Percentiles rank a stretch among this genome's conserved stretches.
Evolutionary conservation across 106 monocot species (phyloP).

Genomic region (Ottelia alismoides): DNA sequence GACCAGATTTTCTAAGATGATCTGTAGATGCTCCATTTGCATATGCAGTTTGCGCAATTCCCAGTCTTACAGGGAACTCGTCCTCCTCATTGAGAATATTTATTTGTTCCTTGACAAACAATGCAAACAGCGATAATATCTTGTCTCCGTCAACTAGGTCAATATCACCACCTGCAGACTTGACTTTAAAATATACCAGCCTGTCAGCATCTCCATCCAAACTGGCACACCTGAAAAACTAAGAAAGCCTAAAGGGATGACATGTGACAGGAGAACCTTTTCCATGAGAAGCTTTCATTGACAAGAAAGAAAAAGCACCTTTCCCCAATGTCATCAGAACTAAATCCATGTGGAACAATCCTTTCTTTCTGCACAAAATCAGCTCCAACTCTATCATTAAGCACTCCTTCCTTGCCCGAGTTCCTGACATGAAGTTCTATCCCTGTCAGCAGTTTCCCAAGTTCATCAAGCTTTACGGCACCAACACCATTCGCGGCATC

Average conservation of each 20-base stretch:
- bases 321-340: constrained; percentile 34
- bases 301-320: constrained; percentile 30
- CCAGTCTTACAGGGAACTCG: constrained; percentile 34
- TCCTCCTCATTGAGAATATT: constrained; percentile 18
- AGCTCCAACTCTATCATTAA: constrained; percentile 79
- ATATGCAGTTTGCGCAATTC: constrained; percentile 82
- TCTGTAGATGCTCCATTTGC: constrained; percentile 84
- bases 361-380: constrained; percentile 90
- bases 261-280: constrained; percentile 6
- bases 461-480: constrained; percentile 53
- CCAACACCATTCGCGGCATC: constrained; percentile 92
- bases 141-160: constrained; percentile 90
- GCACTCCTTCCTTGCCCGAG: constrained; percentile 40
- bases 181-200: constrained; percentile 59
- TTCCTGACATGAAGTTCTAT: constrained; percentile 56
- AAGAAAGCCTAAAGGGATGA: constrained; percentile 19
- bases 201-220: constrained; percentile 89
- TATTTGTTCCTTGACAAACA: constrained; percentile 70
- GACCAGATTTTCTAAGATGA: constrained; percentile 45
- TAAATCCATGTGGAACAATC: constrained; percentile 46
- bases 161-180: constrained; percentile 19
- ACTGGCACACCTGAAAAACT: constrained; percentile 78
- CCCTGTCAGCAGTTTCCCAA: constrained; percentile 32
- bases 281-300: not conserved
- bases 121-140: constrained; percentile 67